phyloP scores from a whole-genome alignment of 1,284 basidiomycete genomes.

The Pascua guehoae region DNA sequence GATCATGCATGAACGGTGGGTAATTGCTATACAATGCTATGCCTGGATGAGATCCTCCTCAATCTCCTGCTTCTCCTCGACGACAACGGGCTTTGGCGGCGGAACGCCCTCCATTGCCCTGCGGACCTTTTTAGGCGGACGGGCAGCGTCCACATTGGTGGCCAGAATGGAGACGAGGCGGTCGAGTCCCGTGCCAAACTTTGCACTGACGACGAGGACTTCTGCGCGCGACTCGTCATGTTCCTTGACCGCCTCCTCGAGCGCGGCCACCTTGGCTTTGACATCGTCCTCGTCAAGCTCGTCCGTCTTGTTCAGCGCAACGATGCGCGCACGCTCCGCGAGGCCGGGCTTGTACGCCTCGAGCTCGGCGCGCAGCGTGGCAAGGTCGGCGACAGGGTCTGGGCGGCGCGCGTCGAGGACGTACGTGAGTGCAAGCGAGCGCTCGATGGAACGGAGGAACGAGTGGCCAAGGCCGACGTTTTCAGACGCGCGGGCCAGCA shows the following conservation, averaged over 20 bases:
- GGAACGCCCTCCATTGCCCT: neutral
- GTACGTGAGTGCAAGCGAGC: constrained; percentile 83
- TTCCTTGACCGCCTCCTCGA: constrained; percentile 33
- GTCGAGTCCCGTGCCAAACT: constrained; percentile 70
- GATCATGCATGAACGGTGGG: neutral
- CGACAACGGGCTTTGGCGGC: neutral
- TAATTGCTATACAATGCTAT: neutral
- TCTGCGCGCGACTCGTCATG: constrained; percentile 49
- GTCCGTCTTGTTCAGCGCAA: constrained; percentile 95
- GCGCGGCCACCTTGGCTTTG: constrained; percentile 49
- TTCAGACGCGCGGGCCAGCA: constrained; percentile 77
- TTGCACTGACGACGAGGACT: constrained; percentile 74
- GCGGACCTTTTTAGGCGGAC: constrained; percentile 7
- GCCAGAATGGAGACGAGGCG: constrained; percentile 64
- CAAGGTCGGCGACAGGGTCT: constrained; percentile 71
- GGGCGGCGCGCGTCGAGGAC: constrained; percentile 79
- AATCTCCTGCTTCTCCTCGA: constrained; percentile 7
- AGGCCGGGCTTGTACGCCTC: constrained; percentile 80
- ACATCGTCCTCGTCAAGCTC: constrained; percentile 55
- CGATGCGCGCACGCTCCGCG: constrained; percentile 67
- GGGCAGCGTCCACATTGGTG: constrained; percentile 62
- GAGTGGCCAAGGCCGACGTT: constrained; percentile 91
- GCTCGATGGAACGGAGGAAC: constrained; percentile 89
- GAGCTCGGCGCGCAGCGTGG: constrained; percentile 69
- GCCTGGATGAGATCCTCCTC: neutral